phyloP scores from a whole-genome alignment of 2,329 filamentous ascomycete genomes.

The Calonectria hongkongensis region DNA sequence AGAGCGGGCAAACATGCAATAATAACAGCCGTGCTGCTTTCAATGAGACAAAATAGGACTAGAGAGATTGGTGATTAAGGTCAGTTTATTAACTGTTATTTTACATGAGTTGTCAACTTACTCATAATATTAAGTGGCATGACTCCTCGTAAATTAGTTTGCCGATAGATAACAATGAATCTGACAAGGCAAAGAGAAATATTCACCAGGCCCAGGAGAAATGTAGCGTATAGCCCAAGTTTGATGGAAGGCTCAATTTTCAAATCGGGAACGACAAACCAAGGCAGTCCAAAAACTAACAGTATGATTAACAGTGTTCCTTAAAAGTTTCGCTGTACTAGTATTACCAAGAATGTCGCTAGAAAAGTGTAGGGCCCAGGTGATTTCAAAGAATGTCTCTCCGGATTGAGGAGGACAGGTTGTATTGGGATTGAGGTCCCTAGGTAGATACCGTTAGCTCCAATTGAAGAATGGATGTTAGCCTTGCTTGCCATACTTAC shows the following conservation, averaged over 20 bases:
- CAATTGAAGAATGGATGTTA: too few species aligned
- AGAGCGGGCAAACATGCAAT: conserved; percentile 12
- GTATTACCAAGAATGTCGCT: background rate
- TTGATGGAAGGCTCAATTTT: conserved; percentile 1
- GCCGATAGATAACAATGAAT: conserved; percentile 14
- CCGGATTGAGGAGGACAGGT: conserved; percentile 1
- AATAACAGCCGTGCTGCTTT: conserved; percentile 6
- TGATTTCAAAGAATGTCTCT: conserved; percentile 2
- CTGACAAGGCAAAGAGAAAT: conserved; percentile 15
- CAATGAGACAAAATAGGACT: conserved; percentile 4
- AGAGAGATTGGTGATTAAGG: too few species aligned
- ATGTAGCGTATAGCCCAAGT: background rate
- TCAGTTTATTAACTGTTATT: background rate
- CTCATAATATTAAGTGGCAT: conserved; percentile 17
- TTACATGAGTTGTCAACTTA: background rate
- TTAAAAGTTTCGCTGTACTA: background rate
- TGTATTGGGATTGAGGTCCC: conserved; percentile 7
- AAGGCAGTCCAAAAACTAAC: background rate
- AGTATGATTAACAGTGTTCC: background rate
- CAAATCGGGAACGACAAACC: conserved; percentile 14
- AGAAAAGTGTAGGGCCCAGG: conserved; percentile 9
- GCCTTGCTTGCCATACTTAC: background rate
- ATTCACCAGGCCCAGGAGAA: conserved; percentile 9
- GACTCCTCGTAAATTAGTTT: background rate
- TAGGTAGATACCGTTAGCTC: background rate